These are phyloP conservation scores for Nicotiana sylvestris DNA, from an alignment of 257 asterid species.

Conservation along the genomic window DNA sequence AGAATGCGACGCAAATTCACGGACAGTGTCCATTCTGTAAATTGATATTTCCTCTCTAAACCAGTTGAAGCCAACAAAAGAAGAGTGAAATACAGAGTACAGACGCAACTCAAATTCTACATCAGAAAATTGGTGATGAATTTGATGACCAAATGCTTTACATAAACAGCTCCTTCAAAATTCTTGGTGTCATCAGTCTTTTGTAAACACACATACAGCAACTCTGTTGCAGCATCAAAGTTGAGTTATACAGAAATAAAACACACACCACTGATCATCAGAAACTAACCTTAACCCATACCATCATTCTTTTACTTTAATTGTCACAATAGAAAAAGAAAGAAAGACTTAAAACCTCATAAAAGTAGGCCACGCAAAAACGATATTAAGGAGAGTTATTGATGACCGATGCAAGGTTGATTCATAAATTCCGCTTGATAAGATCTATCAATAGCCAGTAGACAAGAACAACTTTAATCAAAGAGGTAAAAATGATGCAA, in stretches of 20 bases:
- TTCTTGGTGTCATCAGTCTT: slow-evolving; percentile 24
- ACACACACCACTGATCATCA: neutral
- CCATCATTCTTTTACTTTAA: neutral
- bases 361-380: slow-evolving; percentile 37
- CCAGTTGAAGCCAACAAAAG: neutral
- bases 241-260: slow-evolving; percentile 43
- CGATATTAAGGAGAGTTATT: no score
- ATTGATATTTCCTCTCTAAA: no score
- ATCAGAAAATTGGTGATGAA: slow-evolving; percentile 53
- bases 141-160: slow-evolving; percentile 77
- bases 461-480: neutral
- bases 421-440: slow-evolving; percentile 69
- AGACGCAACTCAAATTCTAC: neutral
- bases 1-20: no score
- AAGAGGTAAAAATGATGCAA: neutral
- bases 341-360: slow-evolving; percentile 47
- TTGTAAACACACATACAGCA: no score
- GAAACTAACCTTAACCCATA: no score
- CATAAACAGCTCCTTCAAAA: slow-evolving; percentile 66
- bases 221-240: slow-evolving; percentile 65
- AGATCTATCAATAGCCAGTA: slow-evolving; percentile 30
- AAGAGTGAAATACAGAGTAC: neutral
- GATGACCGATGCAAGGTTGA: slow-evolving; percentile 36
- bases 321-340: neutral
- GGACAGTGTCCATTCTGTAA: no score